Percentiles rank a stretch among this genome's conserved stretches.
phyloP scores from a whole-genome alignment of 192 early-diverging fungal species.

The Paraglomus brasilianum region DNA sequence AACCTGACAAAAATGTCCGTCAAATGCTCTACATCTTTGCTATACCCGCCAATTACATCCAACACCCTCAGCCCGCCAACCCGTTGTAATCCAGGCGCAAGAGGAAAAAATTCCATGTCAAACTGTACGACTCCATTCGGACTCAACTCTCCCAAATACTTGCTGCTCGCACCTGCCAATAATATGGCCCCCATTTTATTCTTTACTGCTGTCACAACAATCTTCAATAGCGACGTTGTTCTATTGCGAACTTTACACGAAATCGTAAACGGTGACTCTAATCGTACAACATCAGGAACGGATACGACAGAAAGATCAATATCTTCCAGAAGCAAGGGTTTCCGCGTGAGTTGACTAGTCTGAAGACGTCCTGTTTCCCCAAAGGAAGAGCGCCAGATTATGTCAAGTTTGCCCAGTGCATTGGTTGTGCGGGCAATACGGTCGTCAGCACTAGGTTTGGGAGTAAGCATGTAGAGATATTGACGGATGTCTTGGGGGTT shows the following conservation, averaged over 20 bases:
- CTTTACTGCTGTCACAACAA: constrained; percentile 67
- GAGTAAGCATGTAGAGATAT: constrained; percentile 83
- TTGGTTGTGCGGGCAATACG: constrained; percentile 68
- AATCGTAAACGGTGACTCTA: constrained; percentile 69
- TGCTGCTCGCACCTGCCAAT: constrained; percentile 58
- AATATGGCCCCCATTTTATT: constrained; percentile 77
- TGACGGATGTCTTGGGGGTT: constrained; percentile 84
- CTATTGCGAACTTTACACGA: constrained; percentile 56
- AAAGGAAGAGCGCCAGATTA: constrained; percentile 89
- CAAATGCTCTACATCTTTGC: constrained; percentile 77
- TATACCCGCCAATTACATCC: constrained; percentile 71
- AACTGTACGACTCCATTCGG: constrained; percentile 62
- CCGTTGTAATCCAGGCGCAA: constrained; percentile 82
- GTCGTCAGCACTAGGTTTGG: constrained; percentile 55
- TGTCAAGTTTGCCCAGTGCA: constrained; percentile 90
- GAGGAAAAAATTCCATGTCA: constrained; percentile 74
- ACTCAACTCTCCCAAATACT: constrained; percentile 61
- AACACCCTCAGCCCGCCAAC: constrained; percentile 74
- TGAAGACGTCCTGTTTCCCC: constrained; percentile 89
- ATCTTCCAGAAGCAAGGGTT: constrained; percentile 71
- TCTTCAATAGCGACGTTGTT: constrained; percentile 48
- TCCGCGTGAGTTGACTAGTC: constrained; percentile 88
- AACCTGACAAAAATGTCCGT: constrained; percentile 65
- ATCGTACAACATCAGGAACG: constrained; percentile 41
- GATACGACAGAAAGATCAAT: constrained; percentile 61